Evolutionary conservation across 2,329 filamentous ascomycete species (phyloP), one percentile per base, ranked within the genome.

Genomic region (Botrytis hyacinthi): DNA sequence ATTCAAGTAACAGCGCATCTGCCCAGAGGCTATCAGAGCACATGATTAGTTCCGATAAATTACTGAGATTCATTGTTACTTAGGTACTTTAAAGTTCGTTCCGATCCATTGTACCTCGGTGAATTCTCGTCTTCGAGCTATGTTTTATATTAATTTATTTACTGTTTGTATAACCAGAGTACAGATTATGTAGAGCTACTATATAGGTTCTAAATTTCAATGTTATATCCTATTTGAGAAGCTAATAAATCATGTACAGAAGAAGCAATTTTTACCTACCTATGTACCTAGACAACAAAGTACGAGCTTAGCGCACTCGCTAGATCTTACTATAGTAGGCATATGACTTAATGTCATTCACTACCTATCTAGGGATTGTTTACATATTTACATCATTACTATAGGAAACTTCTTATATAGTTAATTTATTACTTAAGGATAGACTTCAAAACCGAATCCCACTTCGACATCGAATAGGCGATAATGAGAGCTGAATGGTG

Each of bases 181-280:
- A 51, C 48, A n/a, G 48, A 51, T 14, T 4, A 14, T n/a, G 26
- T 16, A 51, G 48, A 14, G 4, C 22, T 51, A 4, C 10, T 14
- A 51, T n/a, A 1, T n/a, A n/a, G 10, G 48, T 2, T n/a, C 26
- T 51, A 51, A 14, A 6, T 6, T 1, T 3, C 26, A 51, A 14
- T n/a, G 22, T n/a, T n/a, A 5, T 51, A 7, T n/a, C 12, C 26
- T n/a, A 1, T 51, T n/a, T 51, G 14, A 10, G 12, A 2, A 51
- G 12, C 1, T 3, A 14, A n/a, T 3, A 14, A n/a, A n/a, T 51
- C 1, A n/a, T 2, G 0, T 3, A 51, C 12, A 6, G 48, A 51
- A 14, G 48, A 51, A 51, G 26, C 48, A 51, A 51, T 14, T 26
- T 12, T 51, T 51, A n/a, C 48, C 48, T 51, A 14, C 26, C 10